These are phyloP conservation scores for Aspergillus quadricinctus DNA, from an alignment of 2,329 filamentous ascomycete genomes.

Conservation along the genomic window DNA sequence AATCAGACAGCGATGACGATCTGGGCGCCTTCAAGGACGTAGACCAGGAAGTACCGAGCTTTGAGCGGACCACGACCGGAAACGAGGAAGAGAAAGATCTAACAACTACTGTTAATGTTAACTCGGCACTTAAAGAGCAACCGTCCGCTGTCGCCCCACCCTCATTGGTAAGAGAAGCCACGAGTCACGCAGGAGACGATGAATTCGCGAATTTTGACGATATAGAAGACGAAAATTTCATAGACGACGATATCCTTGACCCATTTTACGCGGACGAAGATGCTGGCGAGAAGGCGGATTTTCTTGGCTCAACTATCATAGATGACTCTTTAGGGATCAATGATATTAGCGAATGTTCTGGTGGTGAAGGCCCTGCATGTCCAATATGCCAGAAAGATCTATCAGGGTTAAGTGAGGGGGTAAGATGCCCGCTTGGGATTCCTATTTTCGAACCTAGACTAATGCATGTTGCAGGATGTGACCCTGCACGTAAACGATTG, in stretches of 20 bases:
- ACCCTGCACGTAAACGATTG: slow-evolving; percentile 89
- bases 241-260: slow-evolving; percentile 63
- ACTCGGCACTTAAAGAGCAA: slow-evolving; percentile 9
- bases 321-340: slow-evolving; percentile 15
- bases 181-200: slow-evolving; percentile 41
- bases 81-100: background rate
- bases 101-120: slow-evolving; percentile 6
- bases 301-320: slow-evolving; percentile 18
- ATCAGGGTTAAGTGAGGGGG: slow-evolving; percentile 49
- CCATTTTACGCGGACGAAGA: slow-evolving; percentile 52
- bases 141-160: slow-evolving; percentile 26
- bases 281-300: slow-evolving; percentile 20
- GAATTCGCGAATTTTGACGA: slow-evolving; percentile 54
- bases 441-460: background rate
- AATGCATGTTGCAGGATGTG: slow-evolving; percentile 55
- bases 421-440: slow-evolving; percentile 17
- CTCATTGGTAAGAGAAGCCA: slow-evolving; percentile 49
- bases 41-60: slow-evolving; percentile 6
- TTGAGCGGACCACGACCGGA: background rate
- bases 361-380: slow-evolving; percentile 47
- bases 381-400: slow-evolving; percentile 73
- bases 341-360: slow-evolving; percentile 14
- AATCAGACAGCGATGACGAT: slow-evolving; percentile 53
- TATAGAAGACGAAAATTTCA: slow-evolving; percentile 59
- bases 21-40: slow-evolving; percentile 23